These are phyloP conservation scores for Magnolia kwangsiensis DNA, from an alignment of 164 flowering plant species.

Conservation along the genomic window DNA sequence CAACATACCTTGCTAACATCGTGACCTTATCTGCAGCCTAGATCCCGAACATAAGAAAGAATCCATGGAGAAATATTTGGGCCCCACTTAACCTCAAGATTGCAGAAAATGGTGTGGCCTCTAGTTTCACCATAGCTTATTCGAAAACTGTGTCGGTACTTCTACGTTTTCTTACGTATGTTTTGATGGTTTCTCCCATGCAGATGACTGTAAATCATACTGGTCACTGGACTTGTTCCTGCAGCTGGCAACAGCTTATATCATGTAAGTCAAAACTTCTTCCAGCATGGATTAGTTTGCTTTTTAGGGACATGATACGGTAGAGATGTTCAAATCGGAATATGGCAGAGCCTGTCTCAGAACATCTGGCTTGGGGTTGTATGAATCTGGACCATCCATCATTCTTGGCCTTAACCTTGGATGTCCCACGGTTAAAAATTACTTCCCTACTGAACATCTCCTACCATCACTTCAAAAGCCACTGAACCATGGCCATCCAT, in stretches of 20 bases:
- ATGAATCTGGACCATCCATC: background rate
- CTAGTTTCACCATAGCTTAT: background rate
- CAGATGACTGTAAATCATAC: background rate
- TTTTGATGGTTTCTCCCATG: background rate
- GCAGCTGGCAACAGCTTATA: constrained; percentile 9
- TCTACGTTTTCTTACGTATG: too few species aligned
- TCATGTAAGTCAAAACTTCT: background rate
- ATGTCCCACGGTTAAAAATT: background rate
- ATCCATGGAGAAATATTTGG: constrained; percentile 82
- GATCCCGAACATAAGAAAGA: constrained; percentile 91
- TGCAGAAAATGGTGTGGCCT: constrained; percentile 7
- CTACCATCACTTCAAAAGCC: background rate
- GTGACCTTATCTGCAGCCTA: constrained; percentile 48
- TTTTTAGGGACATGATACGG: background rate
- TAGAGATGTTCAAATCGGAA: background rate
- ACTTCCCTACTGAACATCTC: background rate
- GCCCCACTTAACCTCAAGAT: constrained; percentile 28
- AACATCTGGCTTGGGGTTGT: background rate
- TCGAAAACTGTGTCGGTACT: background rate
- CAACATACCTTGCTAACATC: background rate
- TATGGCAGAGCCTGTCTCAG: background rate
- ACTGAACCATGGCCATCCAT: background rate
- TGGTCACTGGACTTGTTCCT: background rate
- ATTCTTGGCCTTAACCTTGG: background rate
- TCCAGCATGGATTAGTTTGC: background rate